Conservation (phyloP, 2,329 filamentous ascomycete species). For the Hypoxylon sp. region DNA sequence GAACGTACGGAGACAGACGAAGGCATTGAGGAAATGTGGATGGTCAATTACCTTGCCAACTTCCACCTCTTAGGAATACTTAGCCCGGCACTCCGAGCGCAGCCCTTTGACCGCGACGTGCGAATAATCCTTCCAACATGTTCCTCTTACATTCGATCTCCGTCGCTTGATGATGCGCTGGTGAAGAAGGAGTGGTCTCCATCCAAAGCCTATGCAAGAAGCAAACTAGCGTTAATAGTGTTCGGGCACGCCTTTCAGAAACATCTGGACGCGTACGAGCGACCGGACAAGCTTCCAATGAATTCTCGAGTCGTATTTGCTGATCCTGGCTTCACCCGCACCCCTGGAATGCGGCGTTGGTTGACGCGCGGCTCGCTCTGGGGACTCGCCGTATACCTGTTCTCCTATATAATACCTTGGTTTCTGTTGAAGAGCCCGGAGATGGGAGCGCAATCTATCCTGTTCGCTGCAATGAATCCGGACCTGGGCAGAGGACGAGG, state of each 20-base stretch:
- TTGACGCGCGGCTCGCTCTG: constrained; percentile 85
- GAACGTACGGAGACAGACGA: constrained; percentile 74
- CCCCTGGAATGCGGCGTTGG: constrained; percentile 89
- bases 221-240: constrained; percentile 84
- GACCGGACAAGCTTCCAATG: constrained; percentile 85
- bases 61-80: constrained; percentile 95
- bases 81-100: constrained; percentile 87
- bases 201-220: constrained; percentile 70
- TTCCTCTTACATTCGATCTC: constrained; percentile 85
- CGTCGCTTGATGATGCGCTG: constrained; percentile 69
- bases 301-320: constrained; percentile 87
- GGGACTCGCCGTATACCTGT: constrained; percentile 81
- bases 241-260: constrained; percentile 94
- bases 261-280: constrained; percentile 84
- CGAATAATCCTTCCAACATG: constrained; percentile 89
- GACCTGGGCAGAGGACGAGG: constrained; percentile 73
- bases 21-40: constrained; percentile 90
- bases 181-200: constrained; percentile 67
- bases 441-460: constrained; percentile 86
- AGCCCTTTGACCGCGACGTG: constrained; percentile 94
- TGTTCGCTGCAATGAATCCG: constrained; percentile 87
- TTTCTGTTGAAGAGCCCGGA: constrained; percentile 86
- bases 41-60: constrained; percentile 94
- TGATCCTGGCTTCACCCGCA: constrained; percentile 87
- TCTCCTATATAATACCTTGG: constrained; percentile 86